Conservation (phyloP, 2,329 filamentous ascomycete species). For the Diaporthe sp. region DNA sequence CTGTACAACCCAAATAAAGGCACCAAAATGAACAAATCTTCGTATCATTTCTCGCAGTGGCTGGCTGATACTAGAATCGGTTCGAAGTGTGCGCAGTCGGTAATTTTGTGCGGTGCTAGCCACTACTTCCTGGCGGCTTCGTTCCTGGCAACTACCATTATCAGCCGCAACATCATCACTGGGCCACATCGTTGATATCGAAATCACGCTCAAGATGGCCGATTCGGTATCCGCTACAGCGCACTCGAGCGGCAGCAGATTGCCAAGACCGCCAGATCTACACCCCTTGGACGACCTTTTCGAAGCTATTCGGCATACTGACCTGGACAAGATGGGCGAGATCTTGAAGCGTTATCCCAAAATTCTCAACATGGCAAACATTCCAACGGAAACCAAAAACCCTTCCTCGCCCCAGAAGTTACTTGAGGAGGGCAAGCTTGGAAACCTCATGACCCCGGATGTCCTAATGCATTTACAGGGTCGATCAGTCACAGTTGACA, state of each 20-base stretch:
- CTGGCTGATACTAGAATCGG: not conserved
- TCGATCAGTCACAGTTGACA: not conserved
- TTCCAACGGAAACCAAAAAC: not conserved
- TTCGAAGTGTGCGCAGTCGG: not conserved
- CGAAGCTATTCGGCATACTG: not conserved
- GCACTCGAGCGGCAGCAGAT: not conserved
- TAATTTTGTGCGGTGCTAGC: not conserved
- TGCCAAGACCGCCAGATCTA: not conserved
- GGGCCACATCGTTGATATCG: not conserved
- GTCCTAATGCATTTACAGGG: conserved; percentile 3
- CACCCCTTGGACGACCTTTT: not conserved
- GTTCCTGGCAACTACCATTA: not conserved
- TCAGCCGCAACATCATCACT: conserved; percentile 3
- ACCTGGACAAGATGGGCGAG: not conserved
- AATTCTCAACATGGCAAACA: not conserved
- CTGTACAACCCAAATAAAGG: not conserved
- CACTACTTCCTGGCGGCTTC: not conserved
- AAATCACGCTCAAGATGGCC: conserved; percentile 5
- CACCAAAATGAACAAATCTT: not conserved
- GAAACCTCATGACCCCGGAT: conserved; percentile 4
- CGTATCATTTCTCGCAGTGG: not conserved
- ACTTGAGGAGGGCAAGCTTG: not conserved
- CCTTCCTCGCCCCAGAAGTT: not conserved
- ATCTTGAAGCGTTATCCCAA: not conserved
- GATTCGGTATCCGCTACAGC: not conserved